Conservation (phyloP, 169 alveolate species). For the Eimeria falciformis region DNA sequence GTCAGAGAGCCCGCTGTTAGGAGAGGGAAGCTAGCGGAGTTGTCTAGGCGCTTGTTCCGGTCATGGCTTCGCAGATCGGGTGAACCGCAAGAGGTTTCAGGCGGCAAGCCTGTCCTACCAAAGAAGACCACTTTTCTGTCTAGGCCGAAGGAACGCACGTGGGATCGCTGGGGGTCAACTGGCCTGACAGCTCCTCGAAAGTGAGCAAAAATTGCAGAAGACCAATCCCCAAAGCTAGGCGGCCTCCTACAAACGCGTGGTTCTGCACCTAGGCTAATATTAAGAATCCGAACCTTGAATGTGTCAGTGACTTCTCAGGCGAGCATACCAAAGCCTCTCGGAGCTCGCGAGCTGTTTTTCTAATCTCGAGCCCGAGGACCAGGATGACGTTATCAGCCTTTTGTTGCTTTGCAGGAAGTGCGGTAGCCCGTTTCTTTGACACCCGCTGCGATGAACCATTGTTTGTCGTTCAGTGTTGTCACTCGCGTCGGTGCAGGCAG, state of each 20-base stretch:
- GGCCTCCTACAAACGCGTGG: too few relatives aligned
- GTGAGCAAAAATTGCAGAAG: too few relatives aligned
- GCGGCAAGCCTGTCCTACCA: constrained; percentile 13
- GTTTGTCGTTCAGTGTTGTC: too few relatives aligned
- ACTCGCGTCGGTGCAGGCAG: too few relatives aligned
- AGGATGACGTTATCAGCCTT: constrained; percentile 81
- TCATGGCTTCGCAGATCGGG: too few relatives aligned
- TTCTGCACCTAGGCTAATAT: too few relatives aligned
- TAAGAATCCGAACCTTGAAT: too few relatives aligned
- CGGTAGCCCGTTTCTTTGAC: neutral
- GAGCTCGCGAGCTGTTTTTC: constrained; percentile 83
- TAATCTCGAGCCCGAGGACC: constrained; percentile 82
- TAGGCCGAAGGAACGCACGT: constrained; percentile 62
- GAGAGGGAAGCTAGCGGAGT: too few relatives aligned
- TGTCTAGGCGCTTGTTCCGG: too few relatives aligned
- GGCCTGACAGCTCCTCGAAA: constrained; percentile 72
- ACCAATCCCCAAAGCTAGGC: too few relatives aligned
- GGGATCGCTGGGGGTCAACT: constrained; percentile 74
- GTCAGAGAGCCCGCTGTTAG: too few relatives aligned
- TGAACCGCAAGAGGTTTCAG: constrained; percentile 41
- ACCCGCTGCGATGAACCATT: too few relatives aligned
- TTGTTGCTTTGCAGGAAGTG: constrained; percentile 82
- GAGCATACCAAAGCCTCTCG: constrained; percentile 82
- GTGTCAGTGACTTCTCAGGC: constrained; percentile 69
- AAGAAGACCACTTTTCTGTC: constrained; percentile 25